A percentile compares a stretch with the other conserved stretches of the same genome.
phyloP scores from a whole-genome alignment of 75 land plant species.

The Cupressus sempervirens region DNA sequence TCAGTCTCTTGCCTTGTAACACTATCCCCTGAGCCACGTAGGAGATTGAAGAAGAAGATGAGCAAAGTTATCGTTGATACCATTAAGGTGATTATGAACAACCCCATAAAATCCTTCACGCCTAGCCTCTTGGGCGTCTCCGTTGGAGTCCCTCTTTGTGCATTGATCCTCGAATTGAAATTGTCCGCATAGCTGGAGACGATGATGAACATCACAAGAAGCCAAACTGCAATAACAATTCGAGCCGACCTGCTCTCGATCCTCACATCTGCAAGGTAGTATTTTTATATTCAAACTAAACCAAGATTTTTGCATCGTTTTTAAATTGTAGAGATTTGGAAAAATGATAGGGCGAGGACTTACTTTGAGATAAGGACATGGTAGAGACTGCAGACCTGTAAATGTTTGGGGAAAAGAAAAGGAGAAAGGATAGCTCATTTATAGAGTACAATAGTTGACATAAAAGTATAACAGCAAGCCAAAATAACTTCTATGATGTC shows the following conservation, averaged over 20 bases:
- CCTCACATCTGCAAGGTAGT: slow-evolving; percentile 43
- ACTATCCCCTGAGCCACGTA: too few relatives aligned
- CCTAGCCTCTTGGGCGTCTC: too few relatives aligned
- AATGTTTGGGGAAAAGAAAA: not conserved
- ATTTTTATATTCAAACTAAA: too few relatives aligned
- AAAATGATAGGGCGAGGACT: not conserved
- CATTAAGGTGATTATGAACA: too few relatives aligned
- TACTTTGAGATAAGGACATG: not conserved
- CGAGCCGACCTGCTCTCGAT: slow-evolving; percentile 54
- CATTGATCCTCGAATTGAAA: slow-evolving; percentile 58
- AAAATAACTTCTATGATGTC: too few relatives aligned
- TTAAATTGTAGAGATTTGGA: not conserved
- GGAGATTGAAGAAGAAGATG: too few relatives aligned
- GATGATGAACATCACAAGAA: slow-evolving; percentile 65
- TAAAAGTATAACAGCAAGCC: too few relatives aligned
- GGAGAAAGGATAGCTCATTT: too few relatives aligned
- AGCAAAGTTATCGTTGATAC: too few relatives aligned
- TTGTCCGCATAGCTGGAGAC: slow-evolving; percentile 75
- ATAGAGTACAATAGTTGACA: too few relatives aligned
- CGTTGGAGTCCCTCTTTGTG: slow-evolving; percentile 39
- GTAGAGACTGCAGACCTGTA: not conserved
- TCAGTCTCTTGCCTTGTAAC: too few relatives aligned
- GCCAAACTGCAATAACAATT: slow-evolving; percentile 61
- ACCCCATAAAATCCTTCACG: too few relatives aligned
- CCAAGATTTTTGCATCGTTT: not conserved